Base-by-base conservation (phyloP, 2,329 filamentous ascomycete species). In the Penicillium thymicola region DNA sequence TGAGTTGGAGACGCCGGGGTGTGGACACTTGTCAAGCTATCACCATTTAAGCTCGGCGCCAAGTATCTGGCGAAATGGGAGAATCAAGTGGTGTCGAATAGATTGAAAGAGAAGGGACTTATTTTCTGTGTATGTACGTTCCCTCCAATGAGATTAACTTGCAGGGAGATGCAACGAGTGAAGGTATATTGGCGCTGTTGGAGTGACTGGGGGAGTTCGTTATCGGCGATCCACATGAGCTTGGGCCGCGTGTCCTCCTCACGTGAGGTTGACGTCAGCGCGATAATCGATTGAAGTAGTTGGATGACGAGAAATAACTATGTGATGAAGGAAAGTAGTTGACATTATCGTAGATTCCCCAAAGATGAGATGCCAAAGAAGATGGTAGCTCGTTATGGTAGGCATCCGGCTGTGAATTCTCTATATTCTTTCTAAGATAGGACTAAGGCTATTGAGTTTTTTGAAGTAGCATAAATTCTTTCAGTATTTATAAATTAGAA, bases 251-350 rank as follows among this genome's bases (percentile, higher is more conserved):
- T 64, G 58, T 62, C 32, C 25, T 21, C 52, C 54, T 66, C 64
- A 66, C 64, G 64, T 66, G 64, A 66, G 47, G 11, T 34, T 63
- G 61, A 65, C 61, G 57, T 64, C 57, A 59, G 47, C 37, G n/a
- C 25, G 25, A 42, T 28, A 42, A 36, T 56, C 38, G 44, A n/a
- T 11, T 45, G 13, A 18, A 30, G 43, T 34, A n/a, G 16, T 28
- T 44, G 10, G 10, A 44, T 21, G 21, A 21, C 21, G 21, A 21
- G 21, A 21, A 21, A 21, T 21, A 21, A 21, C 21, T 21, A 21
- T 21, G 21, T 21, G 5, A 13, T 34, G 45, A 27, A 9, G 18
- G 27, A 25, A 16, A 32, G 10, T 23, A 30, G 2, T 25, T n/a
- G 9, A 28, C 6, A 11, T 28, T 18, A 3, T 32, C 5, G 11